phyloP scores from a whole-genome alignment of 1,284 basidiomycete species.

The Spongiforma sp. region DNA sequence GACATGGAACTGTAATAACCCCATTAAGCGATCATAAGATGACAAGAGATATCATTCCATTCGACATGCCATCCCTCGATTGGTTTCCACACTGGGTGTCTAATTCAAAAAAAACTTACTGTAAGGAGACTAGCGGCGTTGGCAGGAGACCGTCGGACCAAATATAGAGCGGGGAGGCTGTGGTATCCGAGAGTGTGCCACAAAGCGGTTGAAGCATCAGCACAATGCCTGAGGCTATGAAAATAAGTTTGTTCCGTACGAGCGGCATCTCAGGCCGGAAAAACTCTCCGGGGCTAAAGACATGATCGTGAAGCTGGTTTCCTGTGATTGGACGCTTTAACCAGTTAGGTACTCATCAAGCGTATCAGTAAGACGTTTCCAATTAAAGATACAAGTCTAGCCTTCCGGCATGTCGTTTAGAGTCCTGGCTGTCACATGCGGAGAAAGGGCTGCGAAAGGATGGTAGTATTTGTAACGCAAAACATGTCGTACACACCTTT shows the following conservation, averaged over 20 bases:
- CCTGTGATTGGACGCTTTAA: conserved; percentile 9
- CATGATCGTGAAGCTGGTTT: conserved; percentile 5
- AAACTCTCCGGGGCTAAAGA: not conserved
- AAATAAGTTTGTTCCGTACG: conserved; percentile 12
- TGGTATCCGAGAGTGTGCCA: conserved; percentile 38
- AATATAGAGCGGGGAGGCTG: conserved; percentile 25
- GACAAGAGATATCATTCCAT: conserved; percentile 4
- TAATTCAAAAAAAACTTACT: conserved; percentile 1
- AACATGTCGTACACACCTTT: conserved; percentile 13
- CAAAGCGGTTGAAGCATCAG: conserved; percentile 31
- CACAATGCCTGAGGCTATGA: conserved; percentile 24
- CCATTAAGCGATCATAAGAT: conserved; percentile 8
- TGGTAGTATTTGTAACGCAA: conserved; percentile 3
- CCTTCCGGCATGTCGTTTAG: conserved; percentile 14
- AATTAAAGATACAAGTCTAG: conserved; percentile 13
- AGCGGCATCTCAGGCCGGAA: not conserved
- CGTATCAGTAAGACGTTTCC: conserved; percentile 19
- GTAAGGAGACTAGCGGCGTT: conserved; percentile 6
- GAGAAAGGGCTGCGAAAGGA: conserved; percentile 19
- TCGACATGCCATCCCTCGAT: conserved; percentile 5
- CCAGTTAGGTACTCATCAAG: conserved; percentile 22
- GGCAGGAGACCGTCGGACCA: conserved; percentile 2
- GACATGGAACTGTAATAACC: conserved; percentile 7
- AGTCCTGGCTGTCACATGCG: conserved; percentile 23
- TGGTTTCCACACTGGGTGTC: conserved; percentile 10